Percentiles rank a stretch among this genome's conserved stretches.
Conservation (phyloP, 1,284 basidiomycete genomes). For the Moesziomyces sp. region DNA sequence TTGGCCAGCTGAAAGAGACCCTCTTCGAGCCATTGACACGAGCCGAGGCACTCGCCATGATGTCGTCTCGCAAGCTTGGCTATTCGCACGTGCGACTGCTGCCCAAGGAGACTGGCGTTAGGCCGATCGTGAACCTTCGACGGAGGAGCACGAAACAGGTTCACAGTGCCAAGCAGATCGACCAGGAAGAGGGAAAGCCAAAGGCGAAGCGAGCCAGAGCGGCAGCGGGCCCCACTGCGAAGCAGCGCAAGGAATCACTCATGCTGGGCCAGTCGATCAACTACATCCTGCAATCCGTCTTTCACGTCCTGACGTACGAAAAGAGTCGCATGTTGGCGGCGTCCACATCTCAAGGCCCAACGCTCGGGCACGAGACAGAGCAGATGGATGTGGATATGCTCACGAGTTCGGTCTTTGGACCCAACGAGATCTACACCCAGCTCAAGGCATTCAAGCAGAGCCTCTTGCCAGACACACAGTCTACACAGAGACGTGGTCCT, state of each 20-base stretch:
- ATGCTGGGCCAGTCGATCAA: conserved; percentile 78
- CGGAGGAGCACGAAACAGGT: conserved; percentile 70
- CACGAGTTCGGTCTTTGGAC: conserved; percentile 57
- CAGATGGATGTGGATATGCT: conserved; percentile 9
- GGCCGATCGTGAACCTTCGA: conserved; percentile 92
- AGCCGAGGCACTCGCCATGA: conserved; percentile 64
- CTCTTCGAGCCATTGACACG: conserved; percentile 51
- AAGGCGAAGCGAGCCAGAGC: conserved; percentile 1
- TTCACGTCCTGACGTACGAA: conserved; percentile 64
- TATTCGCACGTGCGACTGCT: conserved; percentile 88
- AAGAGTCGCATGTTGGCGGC: conserved; percentile 20
- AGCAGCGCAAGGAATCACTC: conserved; percentile 23
- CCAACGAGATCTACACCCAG: conserved; percentile 68
- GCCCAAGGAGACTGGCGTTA: conserved; percentile 92
- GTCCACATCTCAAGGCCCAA: background rate
- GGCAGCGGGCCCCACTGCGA: background rate
- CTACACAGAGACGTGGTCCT: too few relatives aligned
- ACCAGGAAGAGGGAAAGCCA: conserved; percentile 1
- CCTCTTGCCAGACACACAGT: conserved; percentile 2
- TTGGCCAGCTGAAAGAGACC: conserved; percentile 76
- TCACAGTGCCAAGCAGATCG: conserved; percentile 13
- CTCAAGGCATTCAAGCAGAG: conserved; percentile 44
- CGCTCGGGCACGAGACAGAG: background rate
- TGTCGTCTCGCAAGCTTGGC: conserved; percentile 71
- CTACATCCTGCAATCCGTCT: conserved; percentile 79